phyloP scores from a whole-genome alignment of 345 rosid genomes.

The Sisymbrium irio region DNA sequence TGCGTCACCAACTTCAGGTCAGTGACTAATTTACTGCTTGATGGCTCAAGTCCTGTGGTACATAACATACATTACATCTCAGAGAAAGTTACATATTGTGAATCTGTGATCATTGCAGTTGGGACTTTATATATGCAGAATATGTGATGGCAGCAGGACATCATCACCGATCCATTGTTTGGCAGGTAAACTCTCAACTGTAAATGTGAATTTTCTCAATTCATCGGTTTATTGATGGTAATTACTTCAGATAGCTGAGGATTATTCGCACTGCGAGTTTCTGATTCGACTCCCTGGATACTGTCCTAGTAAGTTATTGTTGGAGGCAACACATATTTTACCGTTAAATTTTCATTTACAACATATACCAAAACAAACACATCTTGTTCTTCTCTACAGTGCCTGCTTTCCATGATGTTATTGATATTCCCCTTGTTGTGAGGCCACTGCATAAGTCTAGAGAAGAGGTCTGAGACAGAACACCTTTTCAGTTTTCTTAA shows the following conservation, averaged over 20 bases:
- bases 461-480: conserved; percentile 50
- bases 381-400: conserved; percentile 39
- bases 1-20: conserved; percentile 94
- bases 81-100: background rate
- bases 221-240: background rate
- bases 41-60: background rate
- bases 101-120: conserved; percentile 42
- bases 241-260: conserved; percentile 78
- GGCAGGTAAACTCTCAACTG: conserved; percentile 63
- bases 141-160: conserved; percentile 93
- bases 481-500: background rate
- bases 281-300: conserved; percentile 90
- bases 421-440: conserved; percentile 91
- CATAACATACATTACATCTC: background rate
- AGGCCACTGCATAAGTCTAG: conserved; percentile 76
- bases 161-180: conserved; percentile 77
- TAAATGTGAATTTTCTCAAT: background rate
- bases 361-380: background rate
- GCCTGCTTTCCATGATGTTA: conserved; percentile 93
- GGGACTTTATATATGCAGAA: conserved; percentile 96
- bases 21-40: background rate
- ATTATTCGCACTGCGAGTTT: conserved; percentile 85
- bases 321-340: background rate
- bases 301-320: conserved; percentile 75
- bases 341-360: background rate